Evolutionary conservation across 2,329 filamentous ascomycete species (phyloP).

Genomic region (Trichophyton schoenleinii): DNA sequence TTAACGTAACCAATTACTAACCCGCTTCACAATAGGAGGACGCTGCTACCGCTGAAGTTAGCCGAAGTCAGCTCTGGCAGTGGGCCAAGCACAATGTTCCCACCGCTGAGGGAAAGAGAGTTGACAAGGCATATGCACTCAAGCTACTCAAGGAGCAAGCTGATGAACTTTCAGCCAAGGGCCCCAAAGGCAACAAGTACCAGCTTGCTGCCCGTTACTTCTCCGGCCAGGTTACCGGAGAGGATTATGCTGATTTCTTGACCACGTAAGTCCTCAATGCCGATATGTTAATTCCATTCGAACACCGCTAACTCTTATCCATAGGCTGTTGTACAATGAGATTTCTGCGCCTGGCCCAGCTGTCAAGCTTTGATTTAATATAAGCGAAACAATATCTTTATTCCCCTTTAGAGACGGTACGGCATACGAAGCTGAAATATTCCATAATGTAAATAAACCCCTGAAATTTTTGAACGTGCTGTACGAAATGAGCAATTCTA

Average conservation of each 20-base stretch:
- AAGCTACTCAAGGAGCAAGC: constrained; percentile 78
- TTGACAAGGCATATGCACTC: constrained; percentile 85
- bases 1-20: neutral
- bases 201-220: constrained; percentile 87
- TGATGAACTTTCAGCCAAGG: constrained; percentile 59
- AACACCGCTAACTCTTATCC: constrained; percentile 8
- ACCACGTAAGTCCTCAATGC: constrained; percentile 50
- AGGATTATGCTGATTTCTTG: constrained; percentile 95
- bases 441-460: neutral
- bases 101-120: constrained; percentile 77
- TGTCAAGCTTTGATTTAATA: constrained; percentile 43
- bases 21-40: constrained; percentile 48
- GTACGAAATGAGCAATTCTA: neutral
- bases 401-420: neutral
- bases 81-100: constrained; percentile 66
- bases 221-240: constrained; percentile 79
- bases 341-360: constrained; percentile 60
- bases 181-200: constrained; percentile 80
- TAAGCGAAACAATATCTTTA: neutral
- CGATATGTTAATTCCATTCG: constrained; percentile 8
- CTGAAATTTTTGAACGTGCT: neutral
- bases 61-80: constrained; percentile 89
- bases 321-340: constrained; percentile 71
- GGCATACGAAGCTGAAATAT: neutral
- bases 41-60: constrained; percentile 92